A percentile compares a stretch with the other conserved stretches of the same genome.
phyloP scores from a whole-genome alignment of 2,329 filamentous ascomycete species.

The Aspergillus quadricinctus region DNA sequence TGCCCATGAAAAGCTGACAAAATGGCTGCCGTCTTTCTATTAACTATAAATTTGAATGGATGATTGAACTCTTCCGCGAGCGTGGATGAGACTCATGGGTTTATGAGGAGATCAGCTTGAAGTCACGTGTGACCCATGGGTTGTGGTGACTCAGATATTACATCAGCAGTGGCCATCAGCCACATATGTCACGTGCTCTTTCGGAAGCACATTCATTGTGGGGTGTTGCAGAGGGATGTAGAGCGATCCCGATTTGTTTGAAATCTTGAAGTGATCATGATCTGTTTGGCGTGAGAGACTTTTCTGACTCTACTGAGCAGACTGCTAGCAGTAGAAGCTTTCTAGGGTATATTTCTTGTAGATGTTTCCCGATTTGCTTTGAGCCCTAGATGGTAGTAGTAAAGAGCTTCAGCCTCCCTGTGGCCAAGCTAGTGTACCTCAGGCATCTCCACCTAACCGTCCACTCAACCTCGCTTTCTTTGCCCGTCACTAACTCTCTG shows the following conservation, averaged over 20 bases:
- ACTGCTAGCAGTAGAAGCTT: background rate
- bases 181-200: background rate
- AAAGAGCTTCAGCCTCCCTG: slow-evolving; percentile 3
- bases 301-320: background rate
- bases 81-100: background rate
- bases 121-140: background rate
- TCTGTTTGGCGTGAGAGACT: background rate
- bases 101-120: background rate
- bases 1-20: background rate
- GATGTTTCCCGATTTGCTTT: background rate
- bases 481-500: slow-evolving; percentile 19
- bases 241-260: background rate
- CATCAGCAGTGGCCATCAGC: background rate
- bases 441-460: slow-evolving; percentile 17
- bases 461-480: slow-evolving; percentile 24
- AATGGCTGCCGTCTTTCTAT: background rate
- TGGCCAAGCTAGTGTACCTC: slow-evolving; percentile 7
- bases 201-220: background rate
- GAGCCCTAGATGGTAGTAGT: background rate
- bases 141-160: background rate
- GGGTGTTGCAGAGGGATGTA: background rate
- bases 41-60: background rate
- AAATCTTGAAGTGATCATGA: background rate
- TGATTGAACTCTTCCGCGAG: background rate
- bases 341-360: background rate